These are phyloP conservation scores for Nakaseomyces nivariensis DNA, from an alignment of 1,139 yeast species.

Conservation along the genomic window DNA sequence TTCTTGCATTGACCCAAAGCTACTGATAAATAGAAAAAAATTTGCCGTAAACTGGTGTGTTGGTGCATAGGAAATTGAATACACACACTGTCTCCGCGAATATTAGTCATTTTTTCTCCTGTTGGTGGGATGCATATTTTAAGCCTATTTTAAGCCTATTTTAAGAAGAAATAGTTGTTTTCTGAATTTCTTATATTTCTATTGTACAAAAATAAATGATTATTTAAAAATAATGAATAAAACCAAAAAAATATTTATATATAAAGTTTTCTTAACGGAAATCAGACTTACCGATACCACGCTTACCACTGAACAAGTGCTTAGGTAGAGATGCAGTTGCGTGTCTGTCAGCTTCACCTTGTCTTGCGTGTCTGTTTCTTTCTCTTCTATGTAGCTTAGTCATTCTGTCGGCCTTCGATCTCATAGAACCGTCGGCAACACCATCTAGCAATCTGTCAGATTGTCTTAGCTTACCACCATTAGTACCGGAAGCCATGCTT, in stretches of 20 bases:
- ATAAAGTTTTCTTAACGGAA: slow-evolving; percentile 28
- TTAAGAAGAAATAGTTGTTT: too few species aligned
- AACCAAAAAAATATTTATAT: background rate
- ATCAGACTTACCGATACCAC: slow-evolving; percentile 85
- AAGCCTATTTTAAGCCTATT: too few species aligned
- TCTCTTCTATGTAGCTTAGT: slow-evolving; percentile 86
- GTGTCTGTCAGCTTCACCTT: slow-evolving; percentile 95
- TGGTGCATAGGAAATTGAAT: too few species aligned
- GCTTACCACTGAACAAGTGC: slow-evolving; percentile 92
- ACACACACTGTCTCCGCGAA: too few species aligned
- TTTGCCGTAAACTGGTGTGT: too few species aligned
- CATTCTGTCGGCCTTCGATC: slow-evolving; percentile 80
- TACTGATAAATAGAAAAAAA: too few species aligned
- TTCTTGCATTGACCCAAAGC: too few species aligned
- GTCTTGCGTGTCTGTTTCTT: slow-evolving; percentile 84
- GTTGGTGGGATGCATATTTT: too few species aligned
- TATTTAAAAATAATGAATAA: background rate
- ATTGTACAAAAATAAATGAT: too few species aligned
- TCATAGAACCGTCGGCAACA: slow-evolving; percentile 69
- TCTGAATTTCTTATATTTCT: too few species aligned
- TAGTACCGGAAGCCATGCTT: slow-evolving; percentile 20
- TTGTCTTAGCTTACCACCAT: slow-evolving; percentile 45
- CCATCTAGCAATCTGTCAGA: slow-evolving; percentile 81
- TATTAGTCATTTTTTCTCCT: too few species aligned
- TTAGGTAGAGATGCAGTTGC: slow-evolving; percentile 77